Percentiles rank a stretch among this genome's conserved stretches.
These are phyloP conservation scores for Porphyrellus sp. DNA, from an alignment of 1,284 basidiomycete species.

Conservation along the genomic window DNA sequence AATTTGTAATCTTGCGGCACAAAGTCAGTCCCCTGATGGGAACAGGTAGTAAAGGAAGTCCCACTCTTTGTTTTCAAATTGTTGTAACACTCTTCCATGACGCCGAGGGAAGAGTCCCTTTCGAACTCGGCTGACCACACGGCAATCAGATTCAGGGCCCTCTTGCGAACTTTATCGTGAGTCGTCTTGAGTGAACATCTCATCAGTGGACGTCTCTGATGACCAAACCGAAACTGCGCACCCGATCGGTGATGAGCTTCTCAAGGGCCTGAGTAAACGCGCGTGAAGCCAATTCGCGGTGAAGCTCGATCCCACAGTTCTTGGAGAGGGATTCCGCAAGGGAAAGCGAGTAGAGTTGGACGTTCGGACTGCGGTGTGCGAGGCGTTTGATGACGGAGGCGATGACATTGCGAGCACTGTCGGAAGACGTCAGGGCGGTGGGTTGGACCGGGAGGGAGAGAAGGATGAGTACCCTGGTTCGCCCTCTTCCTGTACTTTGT, in stretches of 20 bases:
- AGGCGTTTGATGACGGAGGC: slow-evolving; percentile 87
- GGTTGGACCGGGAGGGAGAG: slow-evolving; percentile 1
- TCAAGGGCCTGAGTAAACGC: slow-evolving; percentile 90
- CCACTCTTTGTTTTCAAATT: slow-evolving; percentile 79
- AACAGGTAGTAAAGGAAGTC: neutral
- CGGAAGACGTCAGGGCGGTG: slow-evolving; percentile 15
- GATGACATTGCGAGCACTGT: slow-evolving; percentile 84
- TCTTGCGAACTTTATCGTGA: slow-evolving; percentile 83
- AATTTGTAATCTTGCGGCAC: slow-evolving; percentile 64
- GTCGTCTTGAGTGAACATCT: slow-evolving; percentile 58
- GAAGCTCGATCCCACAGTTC: slow-evolving; percentile 82
- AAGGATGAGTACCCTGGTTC: slow-evolving; percentile 62
- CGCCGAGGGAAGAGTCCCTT: slow-evolving; percentile 74
- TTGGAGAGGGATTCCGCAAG: slow-evolving; percentile 86
- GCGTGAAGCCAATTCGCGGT: slow-evolving; percentile 85
- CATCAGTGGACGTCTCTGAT: slow-evolving; percentile 3
- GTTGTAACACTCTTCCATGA: slow-evolving; percentile 91
- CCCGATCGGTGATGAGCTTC: slow-evolving; percentile 84
- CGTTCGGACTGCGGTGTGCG: slow-evolving; percentile 92
- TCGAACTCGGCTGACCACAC: slow-evolving; percentile 88
- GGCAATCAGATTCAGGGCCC: slow-evolving; percentile 72
- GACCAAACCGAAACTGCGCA: slow-evolving; percentile 31
- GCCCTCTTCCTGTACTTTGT: slow-evolving; percentile 91
- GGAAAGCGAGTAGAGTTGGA: slow-evolving; percentile 92
- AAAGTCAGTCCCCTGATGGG: slow-evolving; percentile 4